phyloP scores from a whole-genome alignment of 495 filamentous ascomycete species.

The Apiosordaria backusii region DNA sequence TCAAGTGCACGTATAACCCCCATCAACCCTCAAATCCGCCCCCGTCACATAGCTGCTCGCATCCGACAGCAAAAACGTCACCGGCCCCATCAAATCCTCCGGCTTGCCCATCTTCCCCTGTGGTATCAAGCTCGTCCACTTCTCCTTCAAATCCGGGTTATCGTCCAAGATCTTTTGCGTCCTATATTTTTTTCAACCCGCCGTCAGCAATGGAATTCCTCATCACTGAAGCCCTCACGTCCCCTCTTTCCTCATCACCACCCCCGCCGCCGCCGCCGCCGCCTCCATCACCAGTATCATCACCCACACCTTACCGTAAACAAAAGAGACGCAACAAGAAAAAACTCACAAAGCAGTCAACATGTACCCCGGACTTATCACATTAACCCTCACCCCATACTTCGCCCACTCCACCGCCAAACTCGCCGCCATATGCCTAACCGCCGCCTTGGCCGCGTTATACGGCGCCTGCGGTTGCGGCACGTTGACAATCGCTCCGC shows the following conservation, averaged over 20 bases:
- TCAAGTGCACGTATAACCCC: constrained; percentile 77
- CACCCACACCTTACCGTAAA: no score
- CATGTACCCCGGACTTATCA: constrained; percentile 92
- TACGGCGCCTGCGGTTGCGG: constrained; percentile 93
- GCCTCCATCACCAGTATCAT: no score
- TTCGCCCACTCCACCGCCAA: constrained; percentile 89
- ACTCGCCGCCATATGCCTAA: constrained; percentile 74
- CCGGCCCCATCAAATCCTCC: constrained; percentile 88
- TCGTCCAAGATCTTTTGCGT: constrained; percentile 93
- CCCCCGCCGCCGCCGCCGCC: no score
- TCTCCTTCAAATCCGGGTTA: constrained; percentile 77
- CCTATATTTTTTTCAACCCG: constrained; percentile 37
- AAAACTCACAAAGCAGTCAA: constrained; percentile 74
- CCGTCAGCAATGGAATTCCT: not conserved
- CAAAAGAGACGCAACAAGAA: not conserved
- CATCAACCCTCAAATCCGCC: constrained; percentile 84
- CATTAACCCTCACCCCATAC: constrained; percentile 82
- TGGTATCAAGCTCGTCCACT: constrained; percentile 90
- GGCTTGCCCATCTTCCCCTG: constrained; percentile 89
- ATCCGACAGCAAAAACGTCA: constrained; percentile 85
- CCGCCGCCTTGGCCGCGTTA: constrained; percentile 85
- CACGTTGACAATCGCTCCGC: constrained; percentile 84
- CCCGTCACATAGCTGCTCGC: constrained; percentile 84
- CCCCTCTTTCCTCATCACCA: not conserved
- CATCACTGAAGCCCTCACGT: no score